A percentile compares a stretch with the other conserved stretches of the same genome.
phyloP scores from a whole-genome alignment of 192 early-diverging fungal genomes.

The Chytriomyces sp. region DNA sequence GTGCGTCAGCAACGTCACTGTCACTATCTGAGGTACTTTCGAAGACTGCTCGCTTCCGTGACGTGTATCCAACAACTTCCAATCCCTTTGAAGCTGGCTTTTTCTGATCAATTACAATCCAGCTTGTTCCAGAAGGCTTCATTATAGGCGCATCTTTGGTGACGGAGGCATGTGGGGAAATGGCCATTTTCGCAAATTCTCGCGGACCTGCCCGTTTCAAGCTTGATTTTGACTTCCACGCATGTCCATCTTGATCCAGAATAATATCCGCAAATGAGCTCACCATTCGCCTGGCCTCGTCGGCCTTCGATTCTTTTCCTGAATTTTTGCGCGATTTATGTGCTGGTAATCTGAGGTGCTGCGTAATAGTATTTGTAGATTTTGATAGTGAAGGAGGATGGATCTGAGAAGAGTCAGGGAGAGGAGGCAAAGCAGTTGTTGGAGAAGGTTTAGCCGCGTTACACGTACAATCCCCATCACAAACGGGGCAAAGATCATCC shows the following conservation, averaged over 20 bases:
- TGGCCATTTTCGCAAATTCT: constrained; percentile 12
- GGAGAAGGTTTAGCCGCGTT: not conserved
- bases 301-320: not conserved
- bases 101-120: constrained; percentile 5
- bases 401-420: not conserved
- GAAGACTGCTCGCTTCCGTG: not conserved
- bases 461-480: constrained; percentile 32
- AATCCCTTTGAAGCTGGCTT: not conserved
- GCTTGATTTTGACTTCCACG: constrained; percentile 15
- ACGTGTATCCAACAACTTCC: not conserved
- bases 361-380: not conserved
- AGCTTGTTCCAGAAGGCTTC: not conserved
- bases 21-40: not conserved
- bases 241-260: constrained; percentile 15
- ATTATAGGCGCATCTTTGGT: constrained; percentile 1
- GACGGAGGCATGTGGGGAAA: not conserved
- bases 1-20: not conserved
- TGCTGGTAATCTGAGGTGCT: not conserved
- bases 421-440: not conserved
- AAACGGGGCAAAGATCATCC: constrained; percentile 31
- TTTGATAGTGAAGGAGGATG: not conserved
- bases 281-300: constrained; percentile 3
- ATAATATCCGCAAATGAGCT: constrained; percentile 1
- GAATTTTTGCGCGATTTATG: not conserved
- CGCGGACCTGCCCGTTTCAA: constrained; percentile 1